Base-by-base conservation (phyloP, 768 basidiomycete species). In the Phanerochaete carnosa region DNA sequence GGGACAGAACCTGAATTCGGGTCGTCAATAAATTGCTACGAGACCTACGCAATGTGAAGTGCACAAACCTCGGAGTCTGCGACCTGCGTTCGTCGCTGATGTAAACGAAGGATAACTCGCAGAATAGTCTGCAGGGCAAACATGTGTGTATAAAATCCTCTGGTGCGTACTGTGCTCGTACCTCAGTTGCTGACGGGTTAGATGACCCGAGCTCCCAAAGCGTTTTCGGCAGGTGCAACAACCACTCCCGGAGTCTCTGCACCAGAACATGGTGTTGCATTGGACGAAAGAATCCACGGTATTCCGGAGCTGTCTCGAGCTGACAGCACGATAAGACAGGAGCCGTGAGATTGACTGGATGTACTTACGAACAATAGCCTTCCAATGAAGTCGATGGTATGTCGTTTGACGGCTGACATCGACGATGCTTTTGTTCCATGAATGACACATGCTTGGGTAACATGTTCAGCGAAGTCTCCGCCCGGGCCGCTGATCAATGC, bases 131-230 rank as follows among this genome's bases (percentile, higher is more conserved):
- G 56, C 37, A 33, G 30, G 25, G 12, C 22, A 23, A 2, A n/a
- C 19, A 13, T 32, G 30, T 30, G 30, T 7, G 29, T 30, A 50
- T 29, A 19, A n/a, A n/a, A 9, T 16, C 51, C 3, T 22, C 29
- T 7, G 16, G 23, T 32, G 29, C 26, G 29, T 51, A 25, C 51
- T 2, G 19, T 32, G 30, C 16, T 28, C 58, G 19, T 54, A 90
- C 93, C 81, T 91, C 85, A 0, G 87, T 86, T 3, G 81, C 74
- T 1, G 72, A 65, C 19, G 81, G 69, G 68, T 92, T 83, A 56
- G 73, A 81, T 11, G 72, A 73, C 2, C 89, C 88, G 11, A 90
- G 72, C 71, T 98, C 95, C 95, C 95, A 98, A 3, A 98, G 76
- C 6, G 81, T 80, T 72, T 85, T 88, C 0, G 95, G 93, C 46